Conservation (phyloP, 768 basidiomycete species). For the Suillus alpinus region DNA sequence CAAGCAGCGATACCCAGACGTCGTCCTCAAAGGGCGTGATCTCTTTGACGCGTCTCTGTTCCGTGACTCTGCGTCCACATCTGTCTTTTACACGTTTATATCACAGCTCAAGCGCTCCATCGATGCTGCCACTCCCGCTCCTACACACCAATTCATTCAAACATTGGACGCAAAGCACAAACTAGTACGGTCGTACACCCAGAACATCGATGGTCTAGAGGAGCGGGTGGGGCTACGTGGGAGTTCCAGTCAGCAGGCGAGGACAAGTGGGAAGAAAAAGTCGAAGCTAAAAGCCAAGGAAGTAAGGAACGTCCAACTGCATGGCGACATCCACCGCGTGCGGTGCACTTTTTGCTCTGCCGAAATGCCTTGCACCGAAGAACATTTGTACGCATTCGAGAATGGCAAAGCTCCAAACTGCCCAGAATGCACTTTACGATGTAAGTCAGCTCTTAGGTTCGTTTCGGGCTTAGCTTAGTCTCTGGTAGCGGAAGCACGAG, state of each 20-base stretch:
- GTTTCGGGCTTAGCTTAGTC: constrained; percentile 4
- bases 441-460: constrained; percentile 46
- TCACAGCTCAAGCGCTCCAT: constrained; percentile 84
- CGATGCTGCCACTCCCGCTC: constrained; percentile 74
- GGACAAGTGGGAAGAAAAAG: constrained; percentile 61
- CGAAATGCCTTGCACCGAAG: constrained; percentile 65
- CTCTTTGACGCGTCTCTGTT: constrained; percentile 94
- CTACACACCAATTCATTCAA: constrained; percentile 87
- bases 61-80: constrained; percentile 78
- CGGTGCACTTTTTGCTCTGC: constrained; percentile 84
- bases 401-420: constrained; percentile 79
- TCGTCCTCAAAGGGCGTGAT: constrained; percentile 88
- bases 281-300: constrained; percentile 64
- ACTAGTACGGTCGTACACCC: constrained; percentile 88
- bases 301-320: constrained; percentile 87
- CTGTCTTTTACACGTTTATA: constrained; percentile 94
- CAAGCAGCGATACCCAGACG: constrained; percentile 78
- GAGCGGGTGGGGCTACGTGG: constrained; percentile 73
- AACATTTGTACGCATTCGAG: constrained; percentile 62
- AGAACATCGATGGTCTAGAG: constrained; percentile 97
- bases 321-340: constrained; percentile 91
- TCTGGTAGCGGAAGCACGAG: constrained; percentile 62
- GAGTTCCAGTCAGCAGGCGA: constrained; percentile 53
- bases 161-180: constrained; percentile 81
- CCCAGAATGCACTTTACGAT: constrained; percentile 77